A percentile compares a stretch with the other conserved stretches of the same genome.
Conservation (phyloP, 1,284 basidiomycete species). For the Microbotryomycetes sp. region DNA sequence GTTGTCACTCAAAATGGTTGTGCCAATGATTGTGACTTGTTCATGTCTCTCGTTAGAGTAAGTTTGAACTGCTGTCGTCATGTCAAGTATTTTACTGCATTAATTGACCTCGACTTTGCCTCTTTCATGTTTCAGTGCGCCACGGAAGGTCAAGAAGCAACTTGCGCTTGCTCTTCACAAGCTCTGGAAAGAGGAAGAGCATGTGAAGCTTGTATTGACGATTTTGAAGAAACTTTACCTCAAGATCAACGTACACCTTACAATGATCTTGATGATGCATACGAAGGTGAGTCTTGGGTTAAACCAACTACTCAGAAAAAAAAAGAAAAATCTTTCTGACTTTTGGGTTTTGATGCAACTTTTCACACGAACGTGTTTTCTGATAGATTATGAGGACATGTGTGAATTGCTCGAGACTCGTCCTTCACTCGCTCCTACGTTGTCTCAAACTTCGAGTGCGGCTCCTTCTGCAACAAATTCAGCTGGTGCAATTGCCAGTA, state of each 20-base stretch:
- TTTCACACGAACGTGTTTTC: too few relatives aligned
- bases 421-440: not conserved
- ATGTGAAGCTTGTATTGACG: not conserved
- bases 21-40: not conserved
- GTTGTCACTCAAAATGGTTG: not conserved
- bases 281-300: too few relatives aligned
- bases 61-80: too few relatives aligned
- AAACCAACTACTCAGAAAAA: too few relatives aligned
- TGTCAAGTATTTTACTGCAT: too few relatives aligned
- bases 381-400: not conserved
- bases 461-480: too few relatives aligned
- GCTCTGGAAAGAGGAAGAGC: not conserved
- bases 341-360: too few relatives aligned
- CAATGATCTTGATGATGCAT: not conserved
- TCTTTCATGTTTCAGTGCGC: too few relatives aligned
- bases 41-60: not conserved
- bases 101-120: too few relatives aligned
- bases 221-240: not conserved
- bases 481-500: too few relatives aligned
- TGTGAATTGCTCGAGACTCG: not conserved
- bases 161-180: not conserved
- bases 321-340: too few relatives aligned
- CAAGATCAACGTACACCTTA: not conserved
- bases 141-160: not conserved
- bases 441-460: not conserved